Percentiles rank a stretch among this genome's conserved stretches.
These are phyloP conservation scores for Yamadazyma buinensis DNA, from an alignment of 1,139 yeast species.

Conservation along the genomic window DNA sequence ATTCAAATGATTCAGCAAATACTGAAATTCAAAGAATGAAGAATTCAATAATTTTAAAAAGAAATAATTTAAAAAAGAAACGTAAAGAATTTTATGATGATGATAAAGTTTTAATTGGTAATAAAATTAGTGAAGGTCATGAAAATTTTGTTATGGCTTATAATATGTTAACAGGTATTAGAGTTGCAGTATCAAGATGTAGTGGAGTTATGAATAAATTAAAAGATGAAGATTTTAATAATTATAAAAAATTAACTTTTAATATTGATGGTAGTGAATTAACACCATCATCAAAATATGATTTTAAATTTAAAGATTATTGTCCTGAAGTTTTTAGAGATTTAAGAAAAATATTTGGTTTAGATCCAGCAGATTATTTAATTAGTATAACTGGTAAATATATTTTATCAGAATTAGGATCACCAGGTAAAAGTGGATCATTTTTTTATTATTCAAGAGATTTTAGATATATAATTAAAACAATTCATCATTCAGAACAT, in stretches of 20 bases:
- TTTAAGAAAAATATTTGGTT: conserved; percentile 69
- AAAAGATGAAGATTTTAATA: conserved; percentile 63
- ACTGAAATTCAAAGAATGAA: conserved; percentile 43
- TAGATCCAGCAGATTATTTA: conserved; percentile 94
- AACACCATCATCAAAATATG: conserved; percentile 91
- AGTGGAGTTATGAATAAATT: conserved; percentile 81
- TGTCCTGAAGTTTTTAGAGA: conserved; percentile 93
- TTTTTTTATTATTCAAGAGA: conserved; percentile 94
- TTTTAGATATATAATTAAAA: conserved; percentile 89
- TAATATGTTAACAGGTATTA: conserved; percentile 94
- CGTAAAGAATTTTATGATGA: conserved; percentile 48
- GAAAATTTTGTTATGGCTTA: conserved; percentile 92
- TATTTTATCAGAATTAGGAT: conserved; percentile 85
- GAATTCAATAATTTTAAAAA: conserved; percentile 36
- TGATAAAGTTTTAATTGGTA: conserved; percentile 69
- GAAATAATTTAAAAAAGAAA: conserved; percentile 33
- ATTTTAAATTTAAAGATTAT: conserved; percentile 95
- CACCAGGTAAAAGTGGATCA: conserved; percentile 97
- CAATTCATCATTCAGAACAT: conserved; percentile 93
- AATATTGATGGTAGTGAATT: conserved; percentile 84
- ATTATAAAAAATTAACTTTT: conserved; percentile 76
- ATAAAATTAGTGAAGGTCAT: conserved; percentile 87
- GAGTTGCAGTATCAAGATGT: conserved; percentile 91
- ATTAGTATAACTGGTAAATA: conserved; percentile 91
- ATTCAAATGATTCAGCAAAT: conserved; percentile 14